Evolutionary conservation across 495 filamentous ascomycete species (phyloP).

Genomic region (Daldinia decipiens): DNA sequence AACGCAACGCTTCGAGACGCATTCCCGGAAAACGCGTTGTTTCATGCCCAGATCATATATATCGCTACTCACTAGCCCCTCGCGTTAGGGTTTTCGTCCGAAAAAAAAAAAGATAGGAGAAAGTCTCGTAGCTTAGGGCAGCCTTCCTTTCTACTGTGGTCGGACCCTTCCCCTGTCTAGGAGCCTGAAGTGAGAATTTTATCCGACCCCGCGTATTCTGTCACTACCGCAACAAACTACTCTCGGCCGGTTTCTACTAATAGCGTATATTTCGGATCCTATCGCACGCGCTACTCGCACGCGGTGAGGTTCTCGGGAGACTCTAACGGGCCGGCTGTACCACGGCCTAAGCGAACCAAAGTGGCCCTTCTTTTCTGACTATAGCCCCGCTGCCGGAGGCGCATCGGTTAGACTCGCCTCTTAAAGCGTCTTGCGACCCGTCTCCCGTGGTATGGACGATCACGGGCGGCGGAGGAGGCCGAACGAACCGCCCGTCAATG

Average conservation of each 20-base stretch:
- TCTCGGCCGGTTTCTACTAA: conserved; percentile 16
- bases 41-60: conserved; percentile 40
- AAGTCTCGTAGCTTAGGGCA: conserved; percentile 30
- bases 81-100: conserved; percentile 35
- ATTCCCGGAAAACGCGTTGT: conserved; percentile 31
- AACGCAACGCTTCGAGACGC: conserved; percentile 30
- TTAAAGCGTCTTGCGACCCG: conserved; percentile 57
- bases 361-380: conserved; percentile 67
- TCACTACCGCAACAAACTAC: conserved; percentile 15
- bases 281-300: conserved; percentile 25
- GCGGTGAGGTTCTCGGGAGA: conserved; percentile 34
- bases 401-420: conserved; percentile 59
- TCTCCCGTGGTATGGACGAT: conserved; percentile 75
- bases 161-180: conserved; percentile 15
- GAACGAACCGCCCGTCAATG: conserved; percentile 67
- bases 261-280: conserved; percentile 17
- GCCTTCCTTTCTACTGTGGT: conserved; percentile 26
- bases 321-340: conserved; percentile 42
- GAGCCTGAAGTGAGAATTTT: conserved; percentile 28
- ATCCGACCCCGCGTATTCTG: conserved; percentile 25
- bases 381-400: conserved; percentile 68
- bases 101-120: conserved; percentile 14
- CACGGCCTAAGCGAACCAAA: conserved; percentile 55
- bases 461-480: conserved; percentile 72
- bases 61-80: conserved; percentile 30